phyloP scores from a whole-genome alignment of 306 rosid genomes.

The Casuarina cunninghamiana region DNA sequence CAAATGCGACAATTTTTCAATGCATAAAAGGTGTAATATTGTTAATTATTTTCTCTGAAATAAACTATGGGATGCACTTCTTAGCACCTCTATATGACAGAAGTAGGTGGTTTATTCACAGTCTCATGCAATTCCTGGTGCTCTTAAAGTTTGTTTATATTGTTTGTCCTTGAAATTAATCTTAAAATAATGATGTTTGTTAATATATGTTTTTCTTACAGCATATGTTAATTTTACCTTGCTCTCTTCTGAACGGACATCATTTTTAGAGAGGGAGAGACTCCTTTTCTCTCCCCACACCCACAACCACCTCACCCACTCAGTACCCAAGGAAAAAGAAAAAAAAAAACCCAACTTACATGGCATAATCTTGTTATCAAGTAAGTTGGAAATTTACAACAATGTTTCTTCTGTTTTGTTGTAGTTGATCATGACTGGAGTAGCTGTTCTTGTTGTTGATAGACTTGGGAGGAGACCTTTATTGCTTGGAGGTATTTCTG shows the following conservation, averaged over 20 bases:
- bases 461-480: conserved; percentile 94
- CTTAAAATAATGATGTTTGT: not conserved
- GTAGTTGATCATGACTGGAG: conserved; percentile 90
- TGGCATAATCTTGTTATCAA: not conserved
- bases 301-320: not conserved
- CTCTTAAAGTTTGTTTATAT: not conserved
- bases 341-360: not conserved
- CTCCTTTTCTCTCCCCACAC: not conserved
- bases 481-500: conserved; percentile 89
- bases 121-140: not conserved
- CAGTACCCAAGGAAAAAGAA: too few species aligned
- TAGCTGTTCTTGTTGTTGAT: conserved; percentile 79
- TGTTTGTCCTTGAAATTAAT: not conserved
- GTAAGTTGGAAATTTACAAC: not conserved
- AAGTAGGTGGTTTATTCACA: not conserved
- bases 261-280: not conserved
- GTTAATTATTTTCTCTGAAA: not conserved
- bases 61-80: not conserved
- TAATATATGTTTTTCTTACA: not conserved
- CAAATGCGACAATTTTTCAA: not conserved
- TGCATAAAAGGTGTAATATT: not conserved
- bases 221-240: not conserved
- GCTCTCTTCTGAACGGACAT: not conserved
- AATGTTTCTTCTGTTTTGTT: conserved; percentile 20
- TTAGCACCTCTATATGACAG: not conserved